phyloP scores from a whole-genome alignment of 768 basidiomycete genomes.

The Boletellus ananiceps region DNA sequence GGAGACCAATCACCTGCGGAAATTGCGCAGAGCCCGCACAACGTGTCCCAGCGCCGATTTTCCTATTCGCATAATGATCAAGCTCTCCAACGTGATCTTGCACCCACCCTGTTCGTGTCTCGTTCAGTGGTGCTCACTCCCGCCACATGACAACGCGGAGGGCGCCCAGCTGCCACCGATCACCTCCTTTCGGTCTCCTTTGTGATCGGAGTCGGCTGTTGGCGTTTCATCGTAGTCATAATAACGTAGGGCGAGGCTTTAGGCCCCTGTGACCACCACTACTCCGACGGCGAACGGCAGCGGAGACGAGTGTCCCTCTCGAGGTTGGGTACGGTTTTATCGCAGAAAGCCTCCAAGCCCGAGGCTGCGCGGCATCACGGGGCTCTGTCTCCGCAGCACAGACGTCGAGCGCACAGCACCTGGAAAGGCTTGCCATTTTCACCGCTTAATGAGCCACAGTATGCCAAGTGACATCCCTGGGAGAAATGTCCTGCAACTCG shows the following conservation, averaged over 20 bases:
- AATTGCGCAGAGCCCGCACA: conserved; percentile 9
- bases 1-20: conserved; percentile 13
- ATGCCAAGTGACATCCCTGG: background rate
- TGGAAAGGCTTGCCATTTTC: background rate
- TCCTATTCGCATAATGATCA: conserved; percentile 1
- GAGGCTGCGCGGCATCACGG: background rate
- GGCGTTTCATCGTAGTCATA: conserved; percentile 3
- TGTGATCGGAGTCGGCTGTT: conserved; percentile 22
- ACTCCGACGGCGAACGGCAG: background rate
- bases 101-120: background rate
- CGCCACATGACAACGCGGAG: conserved; percentile 10
- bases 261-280: background rate
- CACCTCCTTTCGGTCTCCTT: conserved; percentile 19
- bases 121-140: conserved; percentile 1
- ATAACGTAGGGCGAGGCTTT: background rate
- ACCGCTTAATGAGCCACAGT: background rate
- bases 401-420: background rate
- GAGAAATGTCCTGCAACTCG: background rate
- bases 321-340: too few relatives aligned
- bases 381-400: background rate
- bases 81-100: background rate
- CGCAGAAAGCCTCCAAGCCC: background rate
- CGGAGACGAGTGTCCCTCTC: too few relatives aligned
- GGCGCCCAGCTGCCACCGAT: conserved; percentile 25
- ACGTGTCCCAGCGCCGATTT: background rate